These are phyloP conservation scores for Coemansia sp. DNA, from an alignment of 192 early-diverging fungal species.

Conservation along the genomic window DNA sequence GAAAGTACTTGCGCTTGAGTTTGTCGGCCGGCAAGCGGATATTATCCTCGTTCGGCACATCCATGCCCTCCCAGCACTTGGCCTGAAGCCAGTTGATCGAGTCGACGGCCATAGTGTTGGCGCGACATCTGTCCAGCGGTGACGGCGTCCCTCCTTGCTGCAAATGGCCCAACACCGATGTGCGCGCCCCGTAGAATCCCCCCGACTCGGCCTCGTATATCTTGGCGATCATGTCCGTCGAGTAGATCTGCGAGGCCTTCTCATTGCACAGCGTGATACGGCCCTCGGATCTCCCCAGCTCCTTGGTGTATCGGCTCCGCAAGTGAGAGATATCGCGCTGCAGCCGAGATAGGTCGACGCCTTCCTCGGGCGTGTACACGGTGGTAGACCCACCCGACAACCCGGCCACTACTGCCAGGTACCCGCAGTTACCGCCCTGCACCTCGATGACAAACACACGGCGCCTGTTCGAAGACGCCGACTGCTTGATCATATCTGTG, in stretches of 20 bases:
- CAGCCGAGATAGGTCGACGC: constrained; percentile 74
- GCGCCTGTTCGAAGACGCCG: constrained; percentile 85
- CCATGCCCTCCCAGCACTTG: constrained; percentile 59
- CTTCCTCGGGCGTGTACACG: constrained; percentile 93
- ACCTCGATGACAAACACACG: constrained; percentile 97
- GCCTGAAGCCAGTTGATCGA: constrained; percentile 84
- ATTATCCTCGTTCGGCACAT: constrained; percentile 41
- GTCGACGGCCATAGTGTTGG: constrained; percentile 80
- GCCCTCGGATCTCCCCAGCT: constrained; percentile 78
- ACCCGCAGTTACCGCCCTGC: constrained; percentile 94
- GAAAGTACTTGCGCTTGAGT: constrained; percentile 57
- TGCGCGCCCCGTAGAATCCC: constrained; percentile 88
- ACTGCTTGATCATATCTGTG: constrained; percentile 91
- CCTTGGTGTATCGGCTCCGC: constrained; percentile 73
- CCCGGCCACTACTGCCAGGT: constrained; percentile 85
- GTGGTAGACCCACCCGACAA: constrained; percentile 85
- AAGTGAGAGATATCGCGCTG: constrained; percentile 88
- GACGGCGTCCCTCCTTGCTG: constrained; percentile 94
- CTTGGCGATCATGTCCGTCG: constrained; percentile 81
- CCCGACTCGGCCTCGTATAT: constrained; percentile 88
- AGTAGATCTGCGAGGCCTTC: constrained; percentile 77
- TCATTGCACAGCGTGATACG: constrained; percentile 86
- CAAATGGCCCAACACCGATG: constrained; percentile 90
- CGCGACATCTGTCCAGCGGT: constrained; percentile 96
- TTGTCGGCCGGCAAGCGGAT: constrained; percentile 36